phyloP scores from a whole-genome alignment of 441 rosid species.

The Daphne laureola region DNA sequence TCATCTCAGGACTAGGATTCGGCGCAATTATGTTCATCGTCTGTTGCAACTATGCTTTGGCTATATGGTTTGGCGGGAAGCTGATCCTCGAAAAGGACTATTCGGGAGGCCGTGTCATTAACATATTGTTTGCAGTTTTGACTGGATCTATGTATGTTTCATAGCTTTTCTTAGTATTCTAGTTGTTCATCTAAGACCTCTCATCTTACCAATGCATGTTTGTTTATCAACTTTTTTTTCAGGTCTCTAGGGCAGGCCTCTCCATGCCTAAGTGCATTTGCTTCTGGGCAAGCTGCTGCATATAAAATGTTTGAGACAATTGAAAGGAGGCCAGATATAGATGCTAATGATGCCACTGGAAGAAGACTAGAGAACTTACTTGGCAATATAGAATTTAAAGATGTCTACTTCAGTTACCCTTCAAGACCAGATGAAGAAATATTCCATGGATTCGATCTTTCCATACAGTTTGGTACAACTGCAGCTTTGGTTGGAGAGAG shows the following conservation, averaged over 20 bases:
- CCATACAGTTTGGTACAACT: slow-evolving; percentile 49
- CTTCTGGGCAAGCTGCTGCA: slow-evolving; percentile 79
- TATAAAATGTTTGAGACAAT: slow-evolving; percentile 81
- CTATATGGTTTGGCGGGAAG: slow-evolving; percentile 73
- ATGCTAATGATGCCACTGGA: slow-evolving; percentile 46
- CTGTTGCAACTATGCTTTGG: slow-evolving; percentile 48
- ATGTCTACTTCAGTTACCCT: slow-evolving; percentile 58
- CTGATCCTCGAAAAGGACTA: slow-evolving; percentile 65
- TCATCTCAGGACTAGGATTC: slow-evolving; percentile 51
- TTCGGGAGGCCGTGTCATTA: slow-evolving; percentile 52
- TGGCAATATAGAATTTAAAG: slow-evolving; percentile 50
- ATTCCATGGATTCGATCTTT: slow-evolving; percentile 52
- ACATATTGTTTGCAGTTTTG: slow-evolving; percentile 54
- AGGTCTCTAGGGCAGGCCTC: slow-evolving; percentile 83
- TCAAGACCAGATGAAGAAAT: slow-evolving; percentile 68
- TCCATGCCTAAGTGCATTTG: slow-evolving; percentile 57
- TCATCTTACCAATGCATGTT: slow-evolving; percentile 1
- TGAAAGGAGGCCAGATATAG: slow-evolving; percentile 56
- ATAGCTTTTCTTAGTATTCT: too few relatives aligned
- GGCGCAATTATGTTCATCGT: slow-evolving; percentile 33
- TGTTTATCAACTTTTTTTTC: not conserved
- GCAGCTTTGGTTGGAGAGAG: slow-evolving; percentile 78
- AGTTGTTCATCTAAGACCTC: too few relatives aligned
- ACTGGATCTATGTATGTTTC: slow-evolving; percentile 47
- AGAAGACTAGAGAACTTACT: slow-evolving; percentile 34